Evolutionary conservation across 129 eudicot genomes (phyloP), one percentile per base, ranked within the genome.

Genomic region (Flaveria bidentis): DNA sequence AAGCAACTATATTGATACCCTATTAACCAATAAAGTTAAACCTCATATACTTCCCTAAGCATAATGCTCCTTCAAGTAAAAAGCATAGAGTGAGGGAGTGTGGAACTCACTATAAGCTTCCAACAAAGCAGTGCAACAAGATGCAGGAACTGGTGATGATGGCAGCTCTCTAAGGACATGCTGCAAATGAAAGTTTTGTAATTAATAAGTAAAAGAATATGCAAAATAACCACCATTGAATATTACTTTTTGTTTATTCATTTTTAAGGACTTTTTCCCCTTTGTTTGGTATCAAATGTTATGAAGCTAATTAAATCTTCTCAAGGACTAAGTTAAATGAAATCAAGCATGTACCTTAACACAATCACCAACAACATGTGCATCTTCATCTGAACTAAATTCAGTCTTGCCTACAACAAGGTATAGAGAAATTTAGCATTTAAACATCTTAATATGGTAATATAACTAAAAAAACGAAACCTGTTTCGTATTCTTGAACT

Each of bases 101-200:
- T 63, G 61, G 70, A 51, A 84, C 97, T 86, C 84, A 95, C 99
- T 95, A 63, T 89, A 86, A 75, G 97, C 97, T 78, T 95, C 99
- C 85, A 95, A 76, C 78, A 95, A 81, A 55, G 97, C 92, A 78
- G 97, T 95, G 82, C 99, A 95, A 83, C 99, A 91, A 52, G 97
- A 90, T 68, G 98, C 96, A 57, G 98, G 98, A 91, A 95, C 99
- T 0, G 99, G 99, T 69, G 99, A 95, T 36, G 99, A 95, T 22
- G 99, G 99, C 39, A 95, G 92, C 88, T 91, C 99, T 77, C 99
- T 88, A 70, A 95, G 99, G 73, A 95, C 96, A 86, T 91, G 97
- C 99, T 95, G 89, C 86, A 81, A 9, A 76, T 45, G 45, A 72
- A 44, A 77, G 66, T 51, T 60, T 7, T 13, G 18, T 49, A 42